Percentiles rank a stretch among this genome's conserved stretches.
phyloP scores from a whole-genome alignment of 2,329 filamentous ascomycete species.

The Akanthomyces lecanii region DNA sequence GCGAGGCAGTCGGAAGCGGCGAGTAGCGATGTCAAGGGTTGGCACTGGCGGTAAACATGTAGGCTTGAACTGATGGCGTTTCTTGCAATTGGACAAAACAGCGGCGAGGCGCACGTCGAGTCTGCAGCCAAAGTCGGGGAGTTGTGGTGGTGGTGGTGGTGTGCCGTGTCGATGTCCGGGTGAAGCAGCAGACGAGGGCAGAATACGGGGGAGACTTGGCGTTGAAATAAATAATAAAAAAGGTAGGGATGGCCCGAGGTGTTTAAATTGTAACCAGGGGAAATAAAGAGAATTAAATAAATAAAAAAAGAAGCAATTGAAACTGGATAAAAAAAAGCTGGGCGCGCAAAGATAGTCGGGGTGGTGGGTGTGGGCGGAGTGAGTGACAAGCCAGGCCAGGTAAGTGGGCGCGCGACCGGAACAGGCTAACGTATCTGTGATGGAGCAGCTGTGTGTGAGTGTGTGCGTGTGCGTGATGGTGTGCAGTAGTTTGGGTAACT shows the following conservation, averaged over 20 bases:
- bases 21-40: neutral
- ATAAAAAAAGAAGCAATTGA: neutral
- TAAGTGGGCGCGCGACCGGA: neutral
- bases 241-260: neutral
- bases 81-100: neutral
- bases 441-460: neutral
- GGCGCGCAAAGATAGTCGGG: neutral
- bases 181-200: neutral
- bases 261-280: neutral
- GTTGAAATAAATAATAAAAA: neutral
- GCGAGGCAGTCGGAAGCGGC: neutral
- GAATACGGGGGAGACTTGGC: neutral
- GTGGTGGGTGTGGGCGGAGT: constrained; percentile 12
- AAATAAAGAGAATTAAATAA: neutral
- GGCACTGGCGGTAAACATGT: neutral
- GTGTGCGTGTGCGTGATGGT: neutral
- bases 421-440: too few relatives aligned
- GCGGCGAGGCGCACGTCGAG: neutral
- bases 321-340: neutral
- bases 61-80: neutral
- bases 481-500: neutral
- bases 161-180: neutral
- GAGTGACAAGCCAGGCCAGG: constrained; percentile 5
- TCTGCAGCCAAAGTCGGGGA: neutral
- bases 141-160: neutral